Base-by-base conservation (phyloP, 352 stramenopile species). In the Phytophthora cryptogea region DNA sequence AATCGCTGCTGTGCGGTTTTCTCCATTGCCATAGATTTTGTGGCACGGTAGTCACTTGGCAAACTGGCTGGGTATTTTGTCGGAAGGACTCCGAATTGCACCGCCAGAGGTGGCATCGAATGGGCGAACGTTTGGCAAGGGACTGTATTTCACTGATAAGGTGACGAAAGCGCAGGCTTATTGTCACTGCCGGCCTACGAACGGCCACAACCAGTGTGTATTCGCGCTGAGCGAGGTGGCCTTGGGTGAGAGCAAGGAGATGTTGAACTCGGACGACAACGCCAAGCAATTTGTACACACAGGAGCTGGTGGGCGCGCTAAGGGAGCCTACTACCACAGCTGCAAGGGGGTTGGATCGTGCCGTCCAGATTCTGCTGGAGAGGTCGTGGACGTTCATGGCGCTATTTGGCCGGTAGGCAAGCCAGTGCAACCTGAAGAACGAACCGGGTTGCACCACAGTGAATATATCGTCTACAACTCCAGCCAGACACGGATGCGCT, bases 71-170 rank as follows among this genome's bases (percentile, higher is more conserved):
- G 80, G 86, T 54, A 95, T 97, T 39, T 68, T 97, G 45, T 76
- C 69, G 30, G 72, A 92, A 50, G 89, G 89, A 5, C 63, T 97
- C 31, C 72, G 83, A 4, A 94, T 96, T 52, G 87, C 83, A 13
- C 88, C 88, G 9, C 68, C 83, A 7, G 83, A 92, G 14, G 87
- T 93, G 11, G 72, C 78, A 5, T 81, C 69, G 35, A 89, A 89
- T 45, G 89, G 88, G 26, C 83, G 80, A 32, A 86, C 78, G 28
- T 95, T 94, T 52, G 88, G 87, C 31, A 90, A 89, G 45, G 88
- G 89, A 23, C 52, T 97, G 7, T 97, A 96, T 57, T 96, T 95
- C 60, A 90, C 88, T 9, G 89, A 96, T 58, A 92, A 90, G 65
- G 80, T 88, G 56, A 88, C 83, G 13, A 88, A 88, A 45, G 81